Conservation (phyloP, 352 stramenopile genomes). For the Phytophthora sojae region DNA sequence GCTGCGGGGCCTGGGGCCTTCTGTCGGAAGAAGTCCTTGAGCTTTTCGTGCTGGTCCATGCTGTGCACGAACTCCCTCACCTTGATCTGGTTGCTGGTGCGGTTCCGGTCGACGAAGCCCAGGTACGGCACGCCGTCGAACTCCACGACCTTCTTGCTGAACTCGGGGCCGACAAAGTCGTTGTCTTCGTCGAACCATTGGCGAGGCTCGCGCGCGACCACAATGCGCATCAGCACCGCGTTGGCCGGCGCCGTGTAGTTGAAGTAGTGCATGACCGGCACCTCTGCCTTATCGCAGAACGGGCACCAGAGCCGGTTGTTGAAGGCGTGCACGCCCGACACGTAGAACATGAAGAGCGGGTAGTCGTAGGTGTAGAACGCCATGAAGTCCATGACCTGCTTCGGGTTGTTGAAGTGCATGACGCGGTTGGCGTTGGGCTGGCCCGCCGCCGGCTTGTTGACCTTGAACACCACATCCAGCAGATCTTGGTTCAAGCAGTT, state of each 20-base stretch:
- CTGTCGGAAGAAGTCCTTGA: slow-evolving; percentile 56
- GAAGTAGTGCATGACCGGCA: slow-evolving; percentile 82
- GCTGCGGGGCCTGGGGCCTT: slow-evolving; percentile 11
- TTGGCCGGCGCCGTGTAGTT: slow-evolving; percentile 68
- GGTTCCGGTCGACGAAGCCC: slow-evolving; percentile 57
- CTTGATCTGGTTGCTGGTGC: slow-evolving; percentile 44
- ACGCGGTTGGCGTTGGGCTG: slow-evolving; percentile 59
- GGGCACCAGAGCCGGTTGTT: slow-evolving; percentile 86
- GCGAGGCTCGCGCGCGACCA: slow-evolving; percentile 63
- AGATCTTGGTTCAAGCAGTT: slow-evolving; percentile 70
- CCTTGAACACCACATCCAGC: slow-evolving; percentile 75
- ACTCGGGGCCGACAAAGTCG: slow-evolving; percentile 68
- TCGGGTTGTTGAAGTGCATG: slow-evolving; percentile 45
- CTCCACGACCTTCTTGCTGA: slow-evolving; percentile 59
- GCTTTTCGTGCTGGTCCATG: slow-evolving; percentile 47
- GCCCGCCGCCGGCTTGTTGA: slow-evolving; percentile 46
- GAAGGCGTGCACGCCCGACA: slow-evolving; percentile 76
- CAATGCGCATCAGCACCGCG: slow-evolving; percentile 62
- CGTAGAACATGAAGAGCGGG: slow-evolving; percentile 79
- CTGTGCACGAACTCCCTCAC: slow-evolving; percentile 57
- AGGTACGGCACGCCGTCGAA: slow-evolving; percentile 78
- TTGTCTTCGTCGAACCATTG: slow-evolving; percentile 85
- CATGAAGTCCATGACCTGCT: slow-evolving; percentile 63
- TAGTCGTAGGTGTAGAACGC: slow-evolving; percentile 72
- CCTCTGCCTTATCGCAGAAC: slow-evolving; percentile 78